These are phyloP conservation scores for Taphrina deformans DNA, from an alignment of 1,139 yeast species.

Conservation along the genomic window DNA sequence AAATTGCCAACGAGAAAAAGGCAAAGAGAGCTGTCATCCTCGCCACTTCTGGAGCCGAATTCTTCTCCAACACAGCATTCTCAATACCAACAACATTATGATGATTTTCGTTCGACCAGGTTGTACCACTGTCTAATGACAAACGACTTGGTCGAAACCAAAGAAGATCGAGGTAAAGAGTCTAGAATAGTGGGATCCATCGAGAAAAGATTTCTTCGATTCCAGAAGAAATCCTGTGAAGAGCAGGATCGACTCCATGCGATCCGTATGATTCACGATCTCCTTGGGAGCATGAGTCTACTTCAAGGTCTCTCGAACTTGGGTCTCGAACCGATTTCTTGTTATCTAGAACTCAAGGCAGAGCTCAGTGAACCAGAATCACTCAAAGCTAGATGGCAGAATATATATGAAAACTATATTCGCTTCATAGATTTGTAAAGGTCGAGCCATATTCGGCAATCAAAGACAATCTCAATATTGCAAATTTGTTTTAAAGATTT, in stretches of 20 bases:
- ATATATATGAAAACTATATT: too few species aligned
- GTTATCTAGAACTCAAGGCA: not conserved
- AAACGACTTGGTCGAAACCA: not conserved
- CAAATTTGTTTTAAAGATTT: too few species aligned
- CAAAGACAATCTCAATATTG: too few species aligned
- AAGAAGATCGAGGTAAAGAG: not conserved
- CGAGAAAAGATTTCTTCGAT: not conserved
- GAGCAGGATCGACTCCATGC: not conserved
- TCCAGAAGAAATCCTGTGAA: not conserved
- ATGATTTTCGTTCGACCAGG: not conserved
- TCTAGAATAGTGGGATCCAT: not conserved
- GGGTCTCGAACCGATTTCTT: not conserved
- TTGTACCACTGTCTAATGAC: not conserved
- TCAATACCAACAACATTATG: not conserved
- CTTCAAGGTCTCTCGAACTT: not conserved
- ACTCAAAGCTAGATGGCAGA: not conserved
- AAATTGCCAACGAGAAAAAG: not conserved
- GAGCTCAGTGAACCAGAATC: not conserved
- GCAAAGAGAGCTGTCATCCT: not conserved
- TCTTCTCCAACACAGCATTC: not conserved
- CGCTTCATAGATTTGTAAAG: not conserved
- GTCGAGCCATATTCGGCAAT: too few species aligned
- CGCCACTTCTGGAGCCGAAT: not conserved
- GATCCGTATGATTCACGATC: not conserved
- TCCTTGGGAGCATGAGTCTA: not conserved